Evolutionary conservation across 306 rosid species (phyloP), one percentile per base, ranked within the genome.

Genomic region (Quillaja saponaria): DNA sequence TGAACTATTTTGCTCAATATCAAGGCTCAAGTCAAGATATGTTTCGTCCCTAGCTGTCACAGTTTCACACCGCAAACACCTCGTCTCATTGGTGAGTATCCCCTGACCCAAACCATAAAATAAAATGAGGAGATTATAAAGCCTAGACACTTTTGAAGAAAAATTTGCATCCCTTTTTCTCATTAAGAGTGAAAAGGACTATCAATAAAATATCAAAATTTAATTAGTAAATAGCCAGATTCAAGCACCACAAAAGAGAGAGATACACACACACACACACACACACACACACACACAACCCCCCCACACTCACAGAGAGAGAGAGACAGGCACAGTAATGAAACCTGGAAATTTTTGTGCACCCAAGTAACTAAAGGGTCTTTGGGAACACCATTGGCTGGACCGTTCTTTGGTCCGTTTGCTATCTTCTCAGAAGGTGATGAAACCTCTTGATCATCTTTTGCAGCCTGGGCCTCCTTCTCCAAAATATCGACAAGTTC

Each of bases 401-500:
- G 85, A 59, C 72, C 85, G 71, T 81, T 87, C 77, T 77, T 85
- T 15, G 68, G 80, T 42, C 96, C 99, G 78, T 94, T 94, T 66
- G 79, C 83, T 59, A 57, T 37, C 81, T 70, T 87, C 59, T 87
- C 95, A 68, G 83, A 67, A 50, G 96, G 90, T 51, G 99, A 83
- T 16, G 83, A 77, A 34, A 71, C 75, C 78, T 85, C 97, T 69
- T 83, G 81, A 68, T 90, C 96, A 78, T 74, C 67, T 78, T 85
- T 90, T 66, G 76, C 61, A 66, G 95, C 84, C 63, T 87, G 95
- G 56, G 96, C 84, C 81, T 94, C 99, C 84, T 90, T 94, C 80
- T 94, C 99, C 90, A 94, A 82, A 72, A 90, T 94, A 78, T 94
- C 99, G 5, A 94, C 99, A 66, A 94, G 99, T 77, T 94, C 96